A percentile compares a stretch with the other conserved stretches of the same genome.
Conservation (phyloP, 1,139 yeast genomes). For the Candida neerlandica region DNA sequence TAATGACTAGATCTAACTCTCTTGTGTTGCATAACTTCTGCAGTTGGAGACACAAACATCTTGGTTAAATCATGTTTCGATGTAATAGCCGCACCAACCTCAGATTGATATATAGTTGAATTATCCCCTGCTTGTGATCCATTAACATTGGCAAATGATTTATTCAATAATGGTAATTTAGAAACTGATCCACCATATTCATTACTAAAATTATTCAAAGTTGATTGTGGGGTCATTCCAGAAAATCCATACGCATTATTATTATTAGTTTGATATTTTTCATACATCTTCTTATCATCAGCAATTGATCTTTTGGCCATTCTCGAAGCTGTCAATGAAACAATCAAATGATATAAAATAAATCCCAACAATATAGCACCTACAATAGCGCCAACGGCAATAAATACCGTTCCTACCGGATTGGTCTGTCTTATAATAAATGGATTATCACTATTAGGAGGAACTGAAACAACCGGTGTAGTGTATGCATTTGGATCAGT, state of each 20-base stretch:
- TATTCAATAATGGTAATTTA: constrained; percentile 40
- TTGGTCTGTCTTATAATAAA: constrained; percentile 51
- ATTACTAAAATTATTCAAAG: constrained; percentile 21
- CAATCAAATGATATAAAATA: constrained; percentile 39
- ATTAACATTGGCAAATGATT: constrained; percentile 16
- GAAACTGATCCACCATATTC: constrained; percentile 30
- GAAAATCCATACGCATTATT: constrained; percentile 36
- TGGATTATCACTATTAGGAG: constrained; percentile 62
- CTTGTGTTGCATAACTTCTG: constrained; percentile 63
- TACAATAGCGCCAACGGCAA: constrained; percentile 72
- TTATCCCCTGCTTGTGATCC: constrained; percentile 40
- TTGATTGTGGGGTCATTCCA: constrained; percentile 22
- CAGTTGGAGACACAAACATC: constrained; percentile 79
- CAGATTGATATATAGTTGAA: constrained; percentile 42
- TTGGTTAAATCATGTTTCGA: constrained; percentile 47
- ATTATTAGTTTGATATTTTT: constrained; percentile 40
- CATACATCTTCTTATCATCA: constrained; percentile 37
- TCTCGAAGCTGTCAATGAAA: constrained; percentile 41
- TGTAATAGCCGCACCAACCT: constrained; percentile 34
- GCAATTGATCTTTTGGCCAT: constrained; percentile 39
- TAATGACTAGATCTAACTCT: constrained; percentile 29
- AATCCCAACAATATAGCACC: constrained; percentile 56
- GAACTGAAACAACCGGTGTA: constrained; percentile 66
- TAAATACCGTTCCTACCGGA: constrained; percentile 78
- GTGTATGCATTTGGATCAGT: constrained; percentile 29